A percentile compares a stretch with the other conserved stretches of the same genome.
phyloP scores from a whole-genome alignment of 2,329 filamentous ascomycete genomes.

The Apiospora sp. region DNA sequence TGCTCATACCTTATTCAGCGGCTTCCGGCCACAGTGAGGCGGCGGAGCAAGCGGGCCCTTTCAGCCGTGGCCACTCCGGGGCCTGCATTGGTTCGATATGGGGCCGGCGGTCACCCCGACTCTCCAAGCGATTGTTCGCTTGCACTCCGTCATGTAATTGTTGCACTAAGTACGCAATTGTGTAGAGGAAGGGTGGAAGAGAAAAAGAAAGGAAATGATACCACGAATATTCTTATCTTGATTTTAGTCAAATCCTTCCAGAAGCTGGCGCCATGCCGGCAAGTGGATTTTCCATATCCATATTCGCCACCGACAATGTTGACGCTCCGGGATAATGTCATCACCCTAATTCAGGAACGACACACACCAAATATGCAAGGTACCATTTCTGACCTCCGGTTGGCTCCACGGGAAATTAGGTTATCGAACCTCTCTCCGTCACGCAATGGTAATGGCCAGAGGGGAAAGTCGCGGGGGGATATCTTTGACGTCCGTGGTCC shows the following conservation, averaged over 20 bases:
- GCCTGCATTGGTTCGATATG: neutral
- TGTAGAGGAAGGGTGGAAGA: neutral
- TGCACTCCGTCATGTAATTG: neutral
- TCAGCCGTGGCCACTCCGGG: neutral
- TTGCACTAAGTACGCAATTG: neutral
- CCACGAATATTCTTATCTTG: neutral
- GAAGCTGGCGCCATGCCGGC: neutral
- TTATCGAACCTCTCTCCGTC: neutral
- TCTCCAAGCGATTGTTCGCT: neutral
- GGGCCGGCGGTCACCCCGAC: neutral
- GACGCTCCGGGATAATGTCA: neutral
- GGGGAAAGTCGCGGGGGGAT: neutral
- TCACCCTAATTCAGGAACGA: constrained; percentile 11
- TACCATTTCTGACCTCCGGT: neutral
- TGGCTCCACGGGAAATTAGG: neutral
- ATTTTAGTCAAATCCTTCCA: neutral
- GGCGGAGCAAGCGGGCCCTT: neutral
- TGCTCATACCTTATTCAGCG: neutral
- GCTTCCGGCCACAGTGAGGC: neutral
- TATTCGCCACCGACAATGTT: neutral
- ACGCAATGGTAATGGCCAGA: neutral
- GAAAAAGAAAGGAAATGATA: neutral
- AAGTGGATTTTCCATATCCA: constrained; percentile 5
- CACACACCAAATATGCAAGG: neutral
- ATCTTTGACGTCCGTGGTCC: neutral